Evolutionary conservation across 2,329 filamentous ascomycete species (phyloP), one percentile per base, ranked within the genome.

Genomic region (Cordyceps farinosa): DNA sequence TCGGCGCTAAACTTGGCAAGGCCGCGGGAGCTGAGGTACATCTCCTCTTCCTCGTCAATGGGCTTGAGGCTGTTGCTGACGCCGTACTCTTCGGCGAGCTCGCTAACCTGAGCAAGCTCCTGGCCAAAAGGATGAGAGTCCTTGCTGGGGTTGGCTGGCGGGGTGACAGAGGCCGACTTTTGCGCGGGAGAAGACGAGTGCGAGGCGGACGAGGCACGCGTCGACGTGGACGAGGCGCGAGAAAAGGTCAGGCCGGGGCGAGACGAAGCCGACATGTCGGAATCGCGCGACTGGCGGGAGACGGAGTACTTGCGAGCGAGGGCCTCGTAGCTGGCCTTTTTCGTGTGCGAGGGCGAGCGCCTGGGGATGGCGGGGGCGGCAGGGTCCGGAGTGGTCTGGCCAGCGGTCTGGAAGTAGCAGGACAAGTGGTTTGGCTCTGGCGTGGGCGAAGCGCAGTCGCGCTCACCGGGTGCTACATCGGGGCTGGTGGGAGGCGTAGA

Each of bases 91-190:
- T 98, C 95, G 0, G 90, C 94, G 17, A 97, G 84, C 76, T 98
- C 95, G 60, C 92, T 92, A 30, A 98, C 91, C 76, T 98, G 90
- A 63, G 91, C 92, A 60, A 98, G 81, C 76, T 99, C 95, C 57
- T 89, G 88, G 60, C 91, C 91, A 70, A 98, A 98, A 0, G 94
- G 94, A 74, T 95, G 86, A 52, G 76, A 69, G 34, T 80, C 75
- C 72, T 77, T 76, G 67, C 65, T 56, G 52, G 65, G 52, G 48
- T 36, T 51, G 63, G 32, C 17, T 45, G 55, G 36, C 48, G 62
- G 36, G 53, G 53, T 55, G 54, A 34, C 53, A 40, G 72, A 66
- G 54, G 69, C 68, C 65, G 57, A 71, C 56, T 66, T 75, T 63
- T 67, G 73, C 66, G 66, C 65, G 53, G 61, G 70, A 34, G 67